These are phyloP conservation scores for Ganoderma meredithae DNA, from an alignment of 1,284 basidiomycete species.

Conservation along the genomic window DNA sequence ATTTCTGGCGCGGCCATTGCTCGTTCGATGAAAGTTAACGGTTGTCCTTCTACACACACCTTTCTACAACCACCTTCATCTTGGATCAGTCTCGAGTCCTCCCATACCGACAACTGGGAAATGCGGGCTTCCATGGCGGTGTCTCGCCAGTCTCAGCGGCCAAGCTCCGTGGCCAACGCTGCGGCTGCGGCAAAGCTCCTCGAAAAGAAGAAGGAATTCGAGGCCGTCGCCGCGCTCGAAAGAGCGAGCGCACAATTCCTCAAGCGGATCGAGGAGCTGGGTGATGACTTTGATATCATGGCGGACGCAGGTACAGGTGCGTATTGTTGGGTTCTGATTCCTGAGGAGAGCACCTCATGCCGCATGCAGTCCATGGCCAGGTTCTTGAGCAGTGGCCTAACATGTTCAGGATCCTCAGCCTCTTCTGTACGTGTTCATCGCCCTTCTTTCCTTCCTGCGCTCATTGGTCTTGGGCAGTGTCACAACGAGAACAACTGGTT, in stretches of 20 bases:
- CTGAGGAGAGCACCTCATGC: conserved; percentile 7
- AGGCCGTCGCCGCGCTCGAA: conserved; percentile 77
- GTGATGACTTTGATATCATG: conserved; percentile 77
- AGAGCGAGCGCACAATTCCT: conserved; percentile 67
- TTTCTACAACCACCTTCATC: background rate
- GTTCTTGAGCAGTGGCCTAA: conserved; percentile 82
- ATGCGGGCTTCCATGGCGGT: conserved; percentile 67
- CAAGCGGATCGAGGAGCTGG: conserved; percentile 70
- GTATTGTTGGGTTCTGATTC: conserved; percentile 16
- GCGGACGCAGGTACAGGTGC: conserved; percentile 75
- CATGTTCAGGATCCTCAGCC: conserved; percentile 78
- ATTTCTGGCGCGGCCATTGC: too few relatives aligned
- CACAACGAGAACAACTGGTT: conserved; percentile 46
- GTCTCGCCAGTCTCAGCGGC: conserved; percentile 55
- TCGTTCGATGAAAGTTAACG: too few relatives aligned
- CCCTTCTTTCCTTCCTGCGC: background rate
- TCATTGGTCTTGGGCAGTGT: conserved; percentile 44
- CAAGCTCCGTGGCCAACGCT: conserved; percentile 52
- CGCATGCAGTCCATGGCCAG: conserved; percentile 67
- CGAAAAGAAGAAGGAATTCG: conserved; percentile 83
- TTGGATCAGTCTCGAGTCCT: background rate
- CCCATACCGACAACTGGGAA: background rate
- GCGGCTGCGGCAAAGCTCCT: conserved; percentile 60
- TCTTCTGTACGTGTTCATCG: conserved; percentile 61
- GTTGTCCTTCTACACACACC: background rate